These are phyloP conservation scores for Nannochloropsis oceanica DNA, from an alignment of 108 stramenopile genomes.

Conservation along the genomic window DNA sequence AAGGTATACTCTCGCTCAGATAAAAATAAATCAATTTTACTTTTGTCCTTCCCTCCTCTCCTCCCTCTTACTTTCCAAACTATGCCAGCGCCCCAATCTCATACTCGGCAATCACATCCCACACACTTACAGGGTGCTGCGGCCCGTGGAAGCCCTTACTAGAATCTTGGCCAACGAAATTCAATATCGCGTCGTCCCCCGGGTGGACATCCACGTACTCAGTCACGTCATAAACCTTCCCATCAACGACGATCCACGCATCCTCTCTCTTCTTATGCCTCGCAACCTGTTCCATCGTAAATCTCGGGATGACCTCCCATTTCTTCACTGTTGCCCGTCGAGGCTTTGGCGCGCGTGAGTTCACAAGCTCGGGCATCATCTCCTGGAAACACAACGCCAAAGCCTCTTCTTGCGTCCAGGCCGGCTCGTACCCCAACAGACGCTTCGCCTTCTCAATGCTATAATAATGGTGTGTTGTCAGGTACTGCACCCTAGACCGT, in stretches of 20 bases:
- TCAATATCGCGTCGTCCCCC: constrained; percentile 37
- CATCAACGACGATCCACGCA: constrained; percentile 41
- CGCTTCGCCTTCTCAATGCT: constrained; percentile 16
- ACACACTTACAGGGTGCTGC: constrained; percentile 30
- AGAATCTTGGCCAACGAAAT: constrained; percentile 33
- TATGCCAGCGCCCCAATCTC: constrained; percentile 27
- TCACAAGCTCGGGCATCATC: not conserved
- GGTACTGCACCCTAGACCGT: constrained; percentile 1
- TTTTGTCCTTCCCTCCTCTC: not conserved
- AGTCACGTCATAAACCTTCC: constrained; percentile 41
- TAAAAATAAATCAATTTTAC: not conserved
- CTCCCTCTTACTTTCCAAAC: not conserved
- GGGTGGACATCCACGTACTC: constrained; percentile 33
- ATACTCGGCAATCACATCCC: constrained; percentile 33
- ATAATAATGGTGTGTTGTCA: constrained; percentile 16
- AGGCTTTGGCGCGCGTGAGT: not conserved
- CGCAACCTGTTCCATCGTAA: constrained; percentile 31
- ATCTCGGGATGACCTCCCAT: constrained; percentile 14
- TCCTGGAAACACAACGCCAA: not conserved
- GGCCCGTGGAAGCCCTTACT: constrained; percentile 38
- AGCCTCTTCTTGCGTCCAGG: constrained; percentile 22
- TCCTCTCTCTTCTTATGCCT: constrained; percentile 32
- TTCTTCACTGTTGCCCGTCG: not conserved
- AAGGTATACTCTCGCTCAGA: not conserved
- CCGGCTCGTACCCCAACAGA: constrained; percentile 26